Base-by-base conservation (phyloP, 108 stramenopile genomes). In the Cyclostephanos tholiformis region DNA sequence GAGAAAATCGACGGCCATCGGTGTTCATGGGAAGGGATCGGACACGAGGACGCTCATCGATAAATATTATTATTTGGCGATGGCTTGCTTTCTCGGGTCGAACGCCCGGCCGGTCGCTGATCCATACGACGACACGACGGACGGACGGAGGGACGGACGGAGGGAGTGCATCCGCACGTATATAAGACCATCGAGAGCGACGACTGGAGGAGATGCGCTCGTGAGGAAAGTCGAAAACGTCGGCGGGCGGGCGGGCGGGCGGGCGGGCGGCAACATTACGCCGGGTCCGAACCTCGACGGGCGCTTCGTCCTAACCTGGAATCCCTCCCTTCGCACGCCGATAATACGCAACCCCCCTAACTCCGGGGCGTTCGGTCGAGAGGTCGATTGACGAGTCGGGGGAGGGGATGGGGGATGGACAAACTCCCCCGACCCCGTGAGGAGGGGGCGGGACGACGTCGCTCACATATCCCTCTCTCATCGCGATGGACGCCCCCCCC, bases 121-220 rank as follows among this genome's bases (percentile, higher is more conserved):
- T 17, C n/a, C n/a, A n/a, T 12, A 10, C 7, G 27, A 60, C 20
- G n/a, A n/a, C n/a, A n/a, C n/a, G n/a, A 19, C 10, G n/a, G n/a
- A n/a, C n/a, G n/a, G 56, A 59, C 65, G 58, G 46, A 17, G 44
- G 25, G 39, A 12, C 1, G 9, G 52, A 10, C 20, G n/a, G n/a
- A n/a, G n/a, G n/a, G 52, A 5, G 8, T 22, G n/a, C 23, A 10
- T 53, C 52, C 17, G 58, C 32, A 39, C 60, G 72, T n/a, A n/a
- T n/a, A n/a, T n/a, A 56, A 57, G 26, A 69, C 43, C 19, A 74
- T 80, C n/a, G n/a, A 10, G 71, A 80, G 27, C 72, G 72, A 11
- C 72, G 79, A 52, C 41, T 80, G 26, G 68, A 63, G 20, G n/a
- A n/a, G n/a, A n/a, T n/a, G 43, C 66, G 9, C 79, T 80, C 63